Conservation (phyloP, 23 red algal genomes). For the Gracilaria gracilis region DNA sequence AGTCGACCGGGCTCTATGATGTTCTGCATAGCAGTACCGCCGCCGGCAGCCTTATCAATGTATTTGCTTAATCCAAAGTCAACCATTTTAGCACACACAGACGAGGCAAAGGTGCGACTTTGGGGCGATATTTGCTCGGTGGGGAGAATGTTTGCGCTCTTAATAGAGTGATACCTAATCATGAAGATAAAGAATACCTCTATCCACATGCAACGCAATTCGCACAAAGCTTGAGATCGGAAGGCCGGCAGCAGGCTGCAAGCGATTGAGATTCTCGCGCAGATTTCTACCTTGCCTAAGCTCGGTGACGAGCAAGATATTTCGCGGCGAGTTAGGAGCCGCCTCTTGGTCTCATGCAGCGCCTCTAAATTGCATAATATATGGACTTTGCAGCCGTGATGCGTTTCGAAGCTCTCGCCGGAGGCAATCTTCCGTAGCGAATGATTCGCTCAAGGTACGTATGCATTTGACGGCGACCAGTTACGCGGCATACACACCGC, state of each 20-base stretch:
- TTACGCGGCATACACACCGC: conserved; percentile 29
- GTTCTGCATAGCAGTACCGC: conserved; percentile 68
- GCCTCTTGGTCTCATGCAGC: conserved; percentile 72
- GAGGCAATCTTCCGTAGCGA: conserved; percentile 56
- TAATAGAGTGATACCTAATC: conserved; percentile 76
- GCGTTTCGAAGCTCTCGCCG: conserved; percentile 73
- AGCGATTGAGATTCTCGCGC: conserved; percentile 59
- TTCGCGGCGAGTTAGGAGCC: conserved; percentile 46
- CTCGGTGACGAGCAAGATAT: conserved; percentile 77
- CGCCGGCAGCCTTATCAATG: conserved; percentile 75
- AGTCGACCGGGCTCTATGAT: conserved; percentile 68
- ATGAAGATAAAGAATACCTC: conserved; percentile 78
- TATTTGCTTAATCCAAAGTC: conserved; percentile 80
- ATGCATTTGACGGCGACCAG: conserved; percentile 72
- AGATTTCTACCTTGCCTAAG: conserved; percentile 83
- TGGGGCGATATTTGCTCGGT: conserved; percentile 44
- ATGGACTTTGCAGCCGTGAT: conserved; percentile 41
- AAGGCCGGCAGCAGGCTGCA: conserved; percentile 14
- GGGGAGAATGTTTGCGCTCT: conserved; percentile 82
- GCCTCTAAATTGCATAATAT: conserved; percentile 73
- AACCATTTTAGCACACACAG: conserved; percentile 74
- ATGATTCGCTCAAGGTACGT: conserved; percentile 63
- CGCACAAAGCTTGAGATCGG: conserved; percentile 52
- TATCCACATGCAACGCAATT: conserved; percentile 65
- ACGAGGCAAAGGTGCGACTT: background rate